Base-by-base conservation (phyloP, 257 asterid genomes). In the Petunia axillaris region DNA sequence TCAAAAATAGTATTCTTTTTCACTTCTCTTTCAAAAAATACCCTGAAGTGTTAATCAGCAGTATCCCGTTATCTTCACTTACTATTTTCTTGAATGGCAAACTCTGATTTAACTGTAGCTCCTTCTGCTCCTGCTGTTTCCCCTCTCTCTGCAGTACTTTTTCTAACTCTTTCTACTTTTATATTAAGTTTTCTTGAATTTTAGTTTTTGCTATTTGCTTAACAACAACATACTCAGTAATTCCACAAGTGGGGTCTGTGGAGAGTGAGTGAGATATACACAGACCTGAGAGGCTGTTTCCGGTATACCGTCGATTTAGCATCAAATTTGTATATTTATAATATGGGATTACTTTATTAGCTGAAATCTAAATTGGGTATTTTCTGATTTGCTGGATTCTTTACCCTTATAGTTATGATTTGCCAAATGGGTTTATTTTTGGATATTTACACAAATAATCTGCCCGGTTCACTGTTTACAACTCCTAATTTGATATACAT, bases 91-190 rank as follows among this genome's bases (percentile, higher is more conserved):
- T 79, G 60, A 25, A 93, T 93, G 97, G 91, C 88, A 73, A 84
- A 77, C 81, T 40, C 90, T 73, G 91, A 90, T 78, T 83, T 91
- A 4, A 83, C 87, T n/a, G 70, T 86, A 54, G 37, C 91, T 7
- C 43, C 70, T 76, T 76, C 87, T 39, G 75, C 85, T 38, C 37
- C 87, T 25, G 84, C 87, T 78, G 81, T 85, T 16, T 82, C 86
- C 73, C 91, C 93, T 46, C 89, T 85, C 4, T 82, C 90, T 4
- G 83, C 4, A 84, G 97, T 88, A 81, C 5, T 4, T 16, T 4
- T 4, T 41, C 48, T 8, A 14, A 6, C 41, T 65, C 25, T 64
- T 36, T 10, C n/a, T 13, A 35, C 4, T 64, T 68, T 48, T 3
- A n/a, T 40, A 36, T 13, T 60, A 60, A 6, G 6, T 35, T 48